Conservation (phyloP, 2,329 filamentous ascomycete species). For the Pseudogymnoascus sp. region DNA sequence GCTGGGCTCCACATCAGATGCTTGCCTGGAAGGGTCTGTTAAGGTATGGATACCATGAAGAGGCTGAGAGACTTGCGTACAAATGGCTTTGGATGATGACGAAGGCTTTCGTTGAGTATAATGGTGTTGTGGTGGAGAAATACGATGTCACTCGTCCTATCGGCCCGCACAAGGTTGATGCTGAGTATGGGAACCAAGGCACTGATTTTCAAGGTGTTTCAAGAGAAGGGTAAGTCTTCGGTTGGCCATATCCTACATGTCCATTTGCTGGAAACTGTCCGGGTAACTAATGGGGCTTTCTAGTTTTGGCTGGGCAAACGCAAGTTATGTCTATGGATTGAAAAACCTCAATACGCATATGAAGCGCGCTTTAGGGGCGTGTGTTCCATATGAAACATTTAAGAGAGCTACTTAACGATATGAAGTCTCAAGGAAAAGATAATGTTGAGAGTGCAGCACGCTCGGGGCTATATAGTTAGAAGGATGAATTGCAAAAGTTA, state of each 20-base stretch:
- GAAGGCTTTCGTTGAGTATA: constrained; percentile 96
- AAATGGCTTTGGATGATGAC: constrained; percentile 99
- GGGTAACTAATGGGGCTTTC: constrained; percentile 32
- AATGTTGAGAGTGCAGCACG: no score
- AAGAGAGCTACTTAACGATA: neutral
- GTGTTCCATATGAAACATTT: constrained; percentile 81
- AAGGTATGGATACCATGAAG: constrained; percentile 84
- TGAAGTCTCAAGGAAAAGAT: no score
- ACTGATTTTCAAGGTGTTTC: constrained; percentile 92
- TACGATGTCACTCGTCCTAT: constrained; percentile 90
- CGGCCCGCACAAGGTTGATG: constrained; percentile 88
- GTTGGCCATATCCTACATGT: neutral
- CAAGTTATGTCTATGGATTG: constrained; percentile 90
- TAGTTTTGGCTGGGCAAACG: constrained; percentile 98
- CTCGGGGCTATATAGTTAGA: no score
- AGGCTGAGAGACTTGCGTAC: constrained; percentile 84
- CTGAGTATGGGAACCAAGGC: constrained; percentile 97
- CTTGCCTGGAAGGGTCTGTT: constrained; percentile 90
- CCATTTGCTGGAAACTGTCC: constrained; percentile 9
- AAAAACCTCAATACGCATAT: constrained; percentile 84
- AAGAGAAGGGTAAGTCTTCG: constrained; percentile 74
- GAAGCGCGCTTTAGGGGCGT: constrained; percentile 76
- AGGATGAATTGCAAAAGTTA: no score
- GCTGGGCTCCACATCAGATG: constrained; percentile 98
- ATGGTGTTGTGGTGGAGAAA: constrained; percentile 96